A percentile compares a stretch with the other conserved stretches of the same genome.
These are phyloP conservation scores for Pleurotus salmoneostramineus DNA, from an alignment of 768 basidiomycete species.

Conservation along the genomic window DNA sequence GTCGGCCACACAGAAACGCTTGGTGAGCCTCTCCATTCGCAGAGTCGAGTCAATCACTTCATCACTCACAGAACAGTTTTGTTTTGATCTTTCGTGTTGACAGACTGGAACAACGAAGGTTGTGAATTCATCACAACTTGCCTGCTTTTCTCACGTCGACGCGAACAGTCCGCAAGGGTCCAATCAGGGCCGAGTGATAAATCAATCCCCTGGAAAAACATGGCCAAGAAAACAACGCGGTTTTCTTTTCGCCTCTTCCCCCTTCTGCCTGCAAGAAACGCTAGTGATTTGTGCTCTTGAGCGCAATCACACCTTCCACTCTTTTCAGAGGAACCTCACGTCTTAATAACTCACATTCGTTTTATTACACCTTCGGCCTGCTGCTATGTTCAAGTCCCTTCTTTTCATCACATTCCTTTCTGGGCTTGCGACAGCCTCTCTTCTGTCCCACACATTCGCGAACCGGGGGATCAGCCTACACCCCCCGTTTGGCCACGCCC, in stretches of 20 bases:
- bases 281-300: neutral
- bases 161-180: no score
- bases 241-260: neutral
- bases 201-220: neutral
- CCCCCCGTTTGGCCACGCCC: neutral
- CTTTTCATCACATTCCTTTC: neutral
- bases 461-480: neutral
- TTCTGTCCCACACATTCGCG: neutral
- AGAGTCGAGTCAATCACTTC: no score
- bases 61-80: no score
- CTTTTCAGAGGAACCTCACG: neutral
- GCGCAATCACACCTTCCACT: neutral
- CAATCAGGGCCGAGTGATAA: neutral
- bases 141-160: no score
- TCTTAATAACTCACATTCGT: conserved; percentile 3
- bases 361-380: neutral
- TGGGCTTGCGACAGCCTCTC: neutral
- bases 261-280: neutral
- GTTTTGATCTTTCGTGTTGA: no score
- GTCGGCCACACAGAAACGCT: no score
- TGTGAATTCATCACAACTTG: no score
- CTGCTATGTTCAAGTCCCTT: neutral
- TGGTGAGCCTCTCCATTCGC: no score
- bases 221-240: neutral
- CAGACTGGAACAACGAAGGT: no score